Percentiles rank a stretch among this genome's conserved stretches.
Conservation (phyloP, 805 yeast genomes). For the Metschnikowia orientalis region DNA sequence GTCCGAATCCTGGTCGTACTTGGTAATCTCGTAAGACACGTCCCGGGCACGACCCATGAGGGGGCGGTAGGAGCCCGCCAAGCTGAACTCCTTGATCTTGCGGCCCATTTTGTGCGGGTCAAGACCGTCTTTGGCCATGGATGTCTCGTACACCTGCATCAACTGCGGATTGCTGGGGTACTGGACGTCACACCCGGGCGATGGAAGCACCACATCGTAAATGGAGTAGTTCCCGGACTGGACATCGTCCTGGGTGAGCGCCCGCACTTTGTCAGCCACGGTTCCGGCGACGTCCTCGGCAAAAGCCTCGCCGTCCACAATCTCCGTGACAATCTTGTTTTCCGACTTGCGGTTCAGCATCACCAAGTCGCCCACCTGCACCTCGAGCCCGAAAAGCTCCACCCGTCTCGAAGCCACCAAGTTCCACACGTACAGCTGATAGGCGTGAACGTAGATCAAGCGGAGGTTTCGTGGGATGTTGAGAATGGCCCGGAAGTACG, state of each 20-base stretch:
- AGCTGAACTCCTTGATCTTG: constrained; percentile 80
- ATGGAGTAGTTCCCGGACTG: constrained; percentile 55
- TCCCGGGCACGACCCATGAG: constrained; percentile 62
- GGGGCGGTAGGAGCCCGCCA: constrained; percentile 84
- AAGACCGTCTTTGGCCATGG: constrained; percentile 77
- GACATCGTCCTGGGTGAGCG: constrained; percentile 71
- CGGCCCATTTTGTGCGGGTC: constrained; percentile 85
- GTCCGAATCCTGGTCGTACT: constrained; percentile 60
- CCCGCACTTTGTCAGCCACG: constrained; percentile 60
- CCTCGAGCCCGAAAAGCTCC: constrained; percentile 59
- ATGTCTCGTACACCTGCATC: constrained; percentile 56
- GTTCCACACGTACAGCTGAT: constrained; percentile 96
- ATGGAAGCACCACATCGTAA: constrained; percentile 86
- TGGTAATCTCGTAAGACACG: constrained; percentile 57
- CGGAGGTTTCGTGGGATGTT: constrained; percentile 88
- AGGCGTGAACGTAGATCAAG: constrained; percentile 95
- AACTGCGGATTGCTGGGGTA: constrained; percentile 72
- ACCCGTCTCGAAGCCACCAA: constrained; percentile 74
- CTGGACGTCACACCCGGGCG: constrained; percentile 90
- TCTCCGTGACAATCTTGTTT: constrained; percentile 11
- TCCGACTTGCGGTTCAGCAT: constrained; percentile 30
- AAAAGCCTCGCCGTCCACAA: constrained; percentile 46
- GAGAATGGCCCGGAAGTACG: constrained; percentile 79
- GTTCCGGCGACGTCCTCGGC: constrained; percentile 67
- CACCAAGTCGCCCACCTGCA: constrained; percentile 81